Conservation (phyloP, 106 monocot genomes). For the Acorus gramineus region DNA sequence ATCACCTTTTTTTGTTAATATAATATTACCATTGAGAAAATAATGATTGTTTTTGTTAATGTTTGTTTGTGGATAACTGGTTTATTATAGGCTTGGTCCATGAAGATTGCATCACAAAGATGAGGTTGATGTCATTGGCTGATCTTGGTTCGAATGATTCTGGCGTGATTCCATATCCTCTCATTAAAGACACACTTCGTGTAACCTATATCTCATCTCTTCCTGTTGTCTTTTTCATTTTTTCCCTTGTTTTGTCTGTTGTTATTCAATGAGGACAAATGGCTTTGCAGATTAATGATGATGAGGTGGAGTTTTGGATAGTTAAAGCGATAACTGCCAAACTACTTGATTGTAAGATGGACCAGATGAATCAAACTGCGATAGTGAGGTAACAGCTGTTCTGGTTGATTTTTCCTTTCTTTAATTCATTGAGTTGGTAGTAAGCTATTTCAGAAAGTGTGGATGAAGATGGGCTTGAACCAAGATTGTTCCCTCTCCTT, state of each 20-base stretch:
- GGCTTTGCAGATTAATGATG: conserved; percentile 50
- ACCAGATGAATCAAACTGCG: conserved; percentile 80
- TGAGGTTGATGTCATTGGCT: conserved; percentile 75
- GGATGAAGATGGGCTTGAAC: no score
- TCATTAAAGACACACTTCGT: conserved; percentile 64
- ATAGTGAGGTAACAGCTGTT: conserved; percentile 48
- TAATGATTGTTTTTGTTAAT: not conserved
- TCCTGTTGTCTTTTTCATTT: not conserved
- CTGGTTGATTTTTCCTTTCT: conserved; percentile 1
- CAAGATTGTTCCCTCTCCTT: no score
- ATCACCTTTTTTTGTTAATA: conserved; percentile 3
- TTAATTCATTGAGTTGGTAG: no score
- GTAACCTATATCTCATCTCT: conserved; percentile 20
- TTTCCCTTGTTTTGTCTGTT: not conserved
- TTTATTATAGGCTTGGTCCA: conserved; percentile 57
- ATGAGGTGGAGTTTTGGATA: conserved; percentile 91
- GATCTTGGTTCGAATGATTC: conserved; percentile 57
- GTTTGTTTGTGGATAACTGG: not conserved
- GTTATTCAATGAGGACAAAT: not conserved
- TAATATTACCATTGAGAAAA: not conserved
- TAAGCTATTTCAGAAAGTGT: no score
- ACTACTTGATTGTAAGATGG: conserved; percentile 80
- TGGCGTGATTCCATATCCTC: conserved; percentile 63
- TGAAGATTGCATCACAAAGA: conserved; percentile 82
- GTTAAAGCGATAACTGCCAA: conserved; percentile 81